These are phyloP conservation scores for Globisporangium carolinianum DNA, from an alignment of 352 stramenopile species.

Conservation along the genomic window DNA sequence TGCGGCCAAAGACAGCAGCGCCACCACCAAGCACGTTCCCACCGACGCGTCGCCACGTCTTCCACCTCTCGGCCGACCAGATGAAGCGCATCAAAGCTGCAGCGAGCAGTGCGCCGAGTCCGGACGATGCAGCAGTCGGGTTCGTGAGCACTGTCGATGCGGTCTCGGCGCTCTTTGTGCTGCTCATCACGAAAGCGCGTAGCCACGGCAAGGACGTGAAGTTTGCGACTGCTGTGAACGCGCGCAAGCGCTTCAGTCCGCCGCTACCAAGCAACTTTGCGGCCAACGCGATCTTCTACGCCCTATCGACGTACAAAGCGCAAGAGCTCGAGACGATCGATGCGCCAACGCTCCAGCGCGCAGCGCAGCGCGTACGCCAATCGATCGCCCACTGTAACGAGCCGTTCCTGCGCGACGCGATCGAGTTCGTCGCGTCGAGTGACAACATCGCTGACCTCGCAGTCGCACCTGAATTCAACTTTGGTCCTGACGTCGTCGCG, in stretches of 20 bases:
- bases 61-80: slow-evolving; percentile 35
- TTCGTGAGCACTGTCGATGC: slow-evolving; percentile 52
- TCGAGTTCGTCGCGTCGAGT: slow-evolving; percentile 37
- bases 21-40: slow-evolving; percentile 8
- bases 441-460: slow-evolving; percentile 24
- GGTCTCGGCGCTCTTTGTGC: slow-evolving; percentile 39
- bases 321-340: slow-evolving; percentile 18
- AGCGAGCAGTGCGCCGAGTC: slow-evolving; percentile 6
- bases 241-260: slow-evolving; percentile 30
- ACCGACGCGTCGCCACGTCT: slow-evolving; percentile 30
- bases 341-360: slow-evolving; percentile 8
- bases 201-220: slow-evolving; percentile 30
- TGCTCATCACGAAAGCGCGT: slow-evolving; percentile 41
- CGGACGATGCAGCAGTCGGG: slow-evolving; percentile 2
- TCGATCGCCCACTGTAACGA: slow-evolving; percentile 37
- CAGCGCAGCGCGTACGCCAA: slow-evolving; percentile 31
- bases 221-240: slow-evolving; percentile 48
- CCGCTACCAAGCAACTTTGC: slow-evolving; percentile 36
- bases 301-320: slow-evolving; percentile 27
- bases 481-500: slow-evolving; percentile 51
- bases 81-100: slow-evolving; percentile 36
- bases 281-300: slow-evolving; percentile 53
- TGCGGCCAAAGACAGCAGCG: not conserved
- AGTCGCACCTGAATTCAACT: slow-evolving; percentile 36
- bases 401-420: slow-evolving; percentile 35